A percentile compares a stretch with the other conserved stretches of the same genome.
phyloP scores from a whole-genome alignment of 164 flowering plant species.

The Magnolia sinica region DNA sequence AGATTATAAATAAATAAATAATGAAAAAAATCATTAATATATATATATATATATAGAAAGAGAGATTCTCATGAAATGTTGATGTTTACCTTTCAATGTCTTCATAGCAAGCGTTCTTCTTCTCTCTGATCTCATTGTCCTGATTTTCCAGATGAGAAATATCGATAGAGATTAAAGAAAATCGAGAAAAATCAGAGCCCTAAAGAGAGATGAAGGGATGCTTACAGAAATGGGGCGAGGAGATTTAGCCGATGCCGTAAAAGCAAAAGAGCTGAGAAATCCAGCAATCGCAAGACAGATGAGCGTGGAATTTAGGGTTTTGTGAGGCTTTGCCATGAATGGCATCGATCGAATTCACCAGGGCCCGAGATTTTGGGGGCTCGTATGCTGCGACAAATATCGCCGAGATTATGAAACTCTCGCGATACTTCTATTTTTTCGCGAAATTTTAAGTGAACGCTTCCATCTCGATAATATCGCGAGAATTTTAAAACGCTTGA shows the following conservation, averaged over 20 bases:
- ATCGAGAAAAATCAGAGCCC: background rate
- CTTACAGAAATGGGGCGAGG: constrained; percentile 24
- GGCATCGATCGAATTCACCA: no score
- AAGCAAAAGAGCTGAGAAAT: constrained; percentile 1
- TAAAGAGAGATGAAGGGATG: background rate
- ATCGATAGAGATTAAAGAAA: constrained; percentile 5
- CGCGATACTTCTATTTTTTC: no score
- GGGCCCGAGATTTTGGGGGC: no score
- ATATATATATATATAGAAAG: background rate
- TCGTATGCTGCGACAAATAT: no score
- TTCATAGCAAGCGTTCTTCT: constrained; percentile 57
- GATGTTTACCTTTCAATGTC: constrained; percentile 65
- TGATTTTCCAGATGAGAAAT: background rate
- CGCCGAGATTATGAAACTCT: no score
- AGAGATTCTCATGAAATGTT: background rate
- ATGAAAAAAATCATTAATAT: background rate
- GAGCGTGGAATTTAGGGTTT: no score
- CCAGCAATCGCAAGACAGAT: background rate
- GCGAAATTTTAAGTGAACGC: no score
- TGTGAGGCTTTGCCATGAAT: no score
- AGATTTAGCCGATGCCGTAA: constrained; percentile 21
- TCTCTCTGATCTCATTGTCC: constrained; percentile 53
- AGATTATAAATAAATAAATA: background rate
- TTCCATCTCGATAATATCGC: no score
- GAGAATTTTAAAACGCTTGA: no score